Base-by-base conservation (phyloP, 768 basidiomycete species). In the Rhodosporidiobolus sp. region DNA sequence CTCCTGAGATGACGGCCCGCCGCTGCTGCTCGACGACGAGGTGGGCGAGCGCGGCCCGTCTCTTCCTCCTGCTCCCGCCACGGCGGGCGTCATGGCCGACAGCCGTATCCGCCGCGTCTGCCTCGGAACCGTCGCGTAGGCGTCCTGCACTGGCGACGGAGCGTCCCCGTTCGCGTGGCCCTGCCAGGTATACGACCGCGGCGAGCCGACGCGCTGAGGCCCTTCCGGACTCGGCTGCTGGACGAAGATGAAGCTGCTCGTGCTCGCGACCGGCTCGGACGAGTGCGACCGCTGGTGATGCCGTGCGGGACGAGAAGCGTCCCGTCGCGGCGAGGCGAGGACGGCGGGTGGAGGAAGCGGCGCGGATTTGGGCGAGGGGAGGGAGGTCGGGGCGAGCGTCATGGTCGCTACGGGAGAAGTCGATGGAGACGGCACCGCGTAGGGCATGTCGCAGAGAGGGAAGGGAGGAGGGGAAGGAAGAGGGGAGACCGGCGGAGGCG, bases 211-310 rank as follows among this genome's bases (percentile, higher is more conserved):
- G 43, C 12, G 48, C 17, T n/a, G 53, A 12, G 46, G 1, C 14
- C 48, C 14, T 26, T 59, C 22, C 22, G 54, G 16, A 48, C 43
- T 35, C 20, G 32, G n/a, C 46, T 35, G 74, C 50, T 72, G 70
- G 19, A 76, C 74, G 48, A 69, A 76, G 49, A 76, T 72, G 67
- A 67, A 76, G 55, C 58, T 69, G 61, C 67, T 72, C 54, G 70
- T 61, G 50, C 56, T 70, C 49, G 73, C 58, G 35, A 72, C 32
- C 20, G 74, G 60, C 22, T 76, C 74, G 11, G 67, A 64, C 16
- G 74, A 76, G 38, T 67, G 61, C 19, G 74, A 76, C 34, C 74
- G 70, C 34, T 65, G 67, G 57, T 76, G 74, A 49, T 76, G 74
- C 26, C 74, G 54, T 2, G 49, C 14, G 19, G 74, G 70, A 4